These are phyloP conservation scores for Solanum piurae DNA, from an alignment of 257 asterid genomes.

Conservation along the genomic window DNA sequence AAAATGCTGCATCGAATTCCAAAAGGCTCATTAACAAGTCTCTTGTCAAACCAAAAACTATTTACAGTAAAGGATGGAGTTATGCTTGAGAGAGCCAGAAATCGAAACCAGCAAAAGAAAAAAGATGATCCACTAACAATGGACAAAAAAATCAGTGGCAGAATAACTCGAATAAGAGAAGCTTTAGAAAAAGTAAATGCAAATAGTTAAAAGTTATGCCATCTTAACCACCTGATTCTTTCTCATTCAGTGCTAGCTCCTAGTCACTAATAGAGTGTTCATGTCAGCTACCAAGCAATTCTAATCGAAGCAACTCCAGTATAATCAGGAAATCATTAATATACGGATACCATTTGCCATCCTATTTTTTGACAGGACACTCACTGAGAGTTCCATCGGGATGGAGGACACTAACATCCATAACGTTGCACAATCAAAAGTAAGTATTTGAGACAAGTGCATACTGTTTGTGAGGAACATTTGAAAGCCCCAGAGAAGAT, in stretches of 20 bases:
- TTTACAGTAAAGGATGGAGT: neutral
- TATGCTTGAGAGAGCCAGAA: neutral
- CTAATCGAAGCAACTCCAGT: neutral
- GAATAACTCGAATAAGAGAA: neutral
- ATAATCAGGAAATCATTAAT: neutral
- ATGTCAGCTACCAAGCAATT: neutral
- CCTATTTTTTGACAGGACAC: neutral
- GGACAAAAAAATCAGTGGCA: neutral
- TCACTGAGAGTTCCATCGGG: neutral
- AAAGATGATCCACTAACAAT: neutral
- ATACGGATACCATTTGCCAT: neutral
- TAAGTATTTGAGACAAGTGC: constrained; percentile 11
- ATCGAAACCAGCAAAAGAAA: neutral
- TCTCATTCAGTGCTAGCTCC: neutral
- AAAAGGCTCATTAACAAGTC: neutral
- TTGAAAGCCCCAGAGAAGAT: constrained; percentile 76
- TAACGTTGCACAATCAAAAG: neutral
- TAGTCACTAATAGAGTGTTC: neutral
- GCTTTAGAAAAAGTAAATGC: neutral
- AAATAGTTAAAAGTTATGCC: neutral
- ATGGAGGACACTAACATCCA: neutral
- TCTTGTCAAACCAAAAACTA: neutral
- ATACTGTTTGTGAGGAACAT: constrained; percentile 94
- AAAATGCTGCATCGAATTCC: constrained; percentile 52
- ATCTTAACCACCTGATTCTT: neutral